Evolutionary conservation across 2,329 filamentous ascomycete species (phyloP).

Genomic region (Trichoderma afroharzianum): DNA sequence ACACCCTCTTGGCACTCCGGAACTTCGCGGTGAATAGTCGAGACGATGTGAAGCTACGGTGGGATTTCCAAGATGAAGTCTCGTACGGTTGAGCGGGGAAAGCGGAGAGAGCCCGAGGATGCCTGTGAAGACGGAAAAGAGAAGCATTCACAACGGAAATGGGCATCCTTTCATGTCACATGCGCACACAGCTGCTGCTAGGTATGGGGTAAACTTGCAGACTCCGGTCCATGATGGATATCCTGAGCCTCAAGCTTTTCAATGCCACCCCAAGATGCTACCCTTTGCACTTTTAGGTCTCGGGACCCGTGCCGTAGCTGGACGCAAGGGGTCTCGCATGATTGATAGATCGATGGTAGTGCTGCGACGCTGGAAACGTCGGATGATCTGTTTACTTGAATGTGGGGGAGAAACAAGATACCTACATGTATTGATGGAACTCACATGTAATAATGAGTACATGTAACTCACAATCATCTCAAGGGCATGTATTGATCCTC

Average conservation of each 20-base stretch:
- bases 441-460: neutral
- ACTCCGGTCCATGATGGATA: neutral
- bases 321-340: slow-evolving; percentile 1
- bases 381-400: neutral
- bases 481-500: neutral
- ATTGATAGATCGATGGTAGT: neutral
- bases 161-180: neutral
- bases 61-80: neutral
- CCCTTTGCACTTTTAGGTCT: neutral
- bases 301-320: neutral
- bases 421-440: neutral
- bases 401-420: neutral
- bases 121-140: neutral
- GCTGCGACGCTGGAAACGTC: neutral
- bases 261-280: neutral
- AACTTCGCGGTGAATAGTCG: neutral
- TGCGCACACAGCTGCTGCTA: neutral
- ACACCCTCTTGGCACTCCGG: neutral
- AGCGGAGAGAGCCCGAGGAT: neutral
- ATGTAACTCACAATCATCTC: neutral
- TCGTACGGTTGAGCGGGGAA: neutral
- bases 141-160: neutral
- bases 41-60: neutral
- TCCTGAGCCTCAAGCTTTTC: neutral
- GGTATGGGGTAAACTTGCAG: neutral